Evolutionary conservation across 2,329 filamentous ascomycete genomes (phyloP).

Genomic region (Hyphodiscus sp.): DNA sequence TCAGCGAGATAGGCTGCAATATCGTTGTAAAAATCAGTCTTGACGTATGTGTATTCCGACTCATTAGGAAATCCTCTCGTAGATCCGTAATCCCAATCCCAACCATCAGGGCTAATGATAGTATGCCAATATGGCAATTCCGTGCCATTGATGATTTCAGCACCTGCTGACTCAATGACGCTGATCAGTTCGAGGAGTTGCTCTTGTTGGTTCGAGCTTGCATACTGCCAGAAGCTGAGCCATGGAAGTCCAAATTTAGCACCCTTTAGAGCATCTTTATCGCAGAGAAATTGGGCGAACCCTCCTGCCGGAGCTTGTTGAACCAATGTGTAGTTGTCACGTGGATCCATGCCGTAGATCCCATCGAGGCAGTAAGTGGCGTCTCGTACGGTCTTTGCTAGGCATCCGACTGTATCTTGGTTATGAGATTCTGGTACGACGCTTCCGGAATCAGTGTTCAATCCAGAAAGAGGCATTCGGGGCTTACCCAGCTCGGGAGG

Average conservation of each 20-base stretch:
- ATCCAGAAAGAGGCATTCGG: background rate
- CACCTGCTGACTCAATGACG: constrained; percentile 53
- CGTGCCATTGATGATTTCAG: constrained; percentile 61
- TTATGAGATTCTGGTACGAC: constrained; percentile 61
- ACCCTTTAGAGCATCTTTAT: constrained; percentile 39
- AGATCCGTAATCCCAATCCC: constrained; percentile 66
- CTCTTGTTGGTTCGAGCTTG: constrained; percentile 47
- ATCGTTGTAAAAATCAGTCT: constrained; percentile 61
- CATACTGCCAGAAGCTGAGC: constrained; percentile 62
- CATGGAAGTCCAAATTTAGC: constrained; percentile 67
- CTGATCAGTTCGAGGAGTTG: constrained; percentile 46
- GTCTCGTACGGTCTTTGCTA: constrained; percentile 64
- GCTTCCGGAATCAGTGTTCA: constrained; percentile 24
- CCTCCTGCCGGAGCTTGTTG: constrained; percentile 49
- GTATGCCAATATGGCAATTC: constrained; percentile 58
- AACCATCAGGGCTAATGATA: constrained; percentile 60
- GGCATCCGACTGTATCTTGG: constrained; percentile 54
- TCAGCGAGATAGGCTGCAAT: constrained; percentile 38
- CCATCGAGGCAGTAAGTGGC: constrained; percentile 31
- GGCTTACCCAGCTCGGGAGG: constrained; percentile 47
- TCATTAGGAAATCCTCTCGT: constrained; percentile 60
- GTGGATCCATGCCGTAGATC: constrained; percentile 7
- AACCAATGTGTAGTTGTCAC: constrained; percentile 59
- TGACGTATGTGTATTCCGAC: constrained; percentile 67
- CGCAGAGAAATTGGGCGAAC: constrained; percentile 48